phyloP scores from a whole-genome alignment of 805 yeast genomes.

The Starmerella kuoi region DNA sequence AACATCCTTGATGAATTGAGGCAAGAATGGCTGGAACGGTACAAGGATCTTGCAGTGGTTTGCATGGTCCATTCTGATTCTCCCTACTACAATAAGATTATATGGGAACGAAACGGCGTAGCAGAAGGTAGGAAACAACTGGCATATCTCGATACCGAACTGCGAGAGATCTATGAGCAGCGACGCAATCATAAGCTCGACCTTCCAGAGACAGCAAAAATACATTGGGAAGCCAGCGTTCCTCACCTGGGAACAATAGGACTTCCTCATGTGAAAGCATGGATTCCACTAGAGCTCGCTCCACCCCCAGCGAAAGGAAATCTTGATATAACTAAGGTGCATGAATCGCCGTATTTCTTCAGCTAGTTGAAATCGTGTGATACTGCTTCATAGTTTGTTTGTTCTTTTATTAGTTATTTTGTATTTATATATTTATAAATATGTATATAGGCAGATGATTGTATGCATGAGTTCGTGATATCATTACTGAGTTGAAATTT shows the following conservation, averaged over 20 bases:
- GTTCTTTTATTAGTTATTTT: no score
- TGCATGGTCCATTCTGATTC: conserved; percentile 40
- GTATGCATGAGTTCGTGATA: no score
- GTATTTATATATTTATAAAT: no score
- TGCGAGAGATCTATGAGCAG: conserved; percentile 63
- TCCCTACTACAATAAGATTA: conserved; percentile 39
- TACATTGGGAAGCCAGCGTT: conserved; percentile 49
- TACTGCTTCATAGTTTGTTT: no score
- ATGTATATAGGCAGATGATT: no score
- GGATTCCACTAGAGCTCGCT: conserved; percentile 56
- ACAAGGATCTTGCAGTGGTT: conserved; percentile 48
- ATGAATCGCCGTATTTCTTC: conserved; percentile 64
- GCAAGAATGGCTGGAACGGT: conserved; percentile 64
- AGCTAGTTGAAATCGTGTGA: conserved; percentile 12
- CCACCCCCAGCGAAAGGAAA: conserved; percentile 60
- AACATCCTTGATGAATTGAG: conserved; percentile 53
- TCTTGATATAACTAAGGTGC: conserved; percentile 57
- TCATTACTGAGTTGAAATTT: no score
- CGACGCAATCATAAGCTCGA: conserved; percentile 31
- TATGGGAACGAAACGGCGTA: conserved; percentile 26
- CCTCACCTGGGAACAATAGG: conserved; percentile 31
- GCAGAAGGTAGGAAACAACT: conserved; percentile 20
- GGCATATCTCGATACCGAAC: conserved; percentile 60
- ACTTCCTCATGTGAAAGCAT: conserved; percentile 25
- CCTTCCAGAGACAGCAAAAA: not conserved